Evolutionary conservation across 225 moss, liverwort and hornwort species (phyloP).

Genomic region (Pseudoscleropodium purum): DNA sequence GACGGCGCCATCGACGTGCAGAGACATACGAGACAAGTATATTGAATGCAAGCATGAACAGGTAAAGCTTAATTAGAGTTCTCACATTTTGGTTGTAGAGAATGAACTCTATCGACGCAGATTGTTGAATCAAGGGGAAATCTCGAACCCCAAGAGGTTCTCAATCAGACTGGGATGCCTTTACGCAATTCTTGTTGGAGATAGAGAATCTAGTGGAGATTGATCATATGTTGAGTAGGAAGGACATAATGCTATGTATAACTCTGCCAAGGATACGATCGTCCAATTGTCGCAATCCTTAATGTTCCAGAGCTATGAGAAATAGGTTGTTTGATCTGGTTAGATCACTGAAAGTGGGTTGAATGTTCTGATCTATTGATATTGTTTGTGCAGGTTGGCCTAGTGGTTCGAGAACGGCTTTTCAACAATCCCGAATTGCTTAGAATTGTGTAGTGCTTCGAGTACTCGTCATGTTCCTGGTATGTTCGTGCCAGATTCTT

Average conservation of each 20-base stretch:
- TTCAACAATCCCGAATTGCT: conserved; percentile 18
- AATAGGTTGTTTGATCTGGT: not conserved
- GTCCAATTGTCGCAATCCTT: not conserved
- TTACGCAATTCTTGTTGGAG: not conserved
- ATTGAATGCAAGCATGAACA: conserved; percentile 32
- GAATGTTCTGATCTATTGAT: conserved; percentile 1
- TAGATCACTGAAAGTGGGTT: not conserved
- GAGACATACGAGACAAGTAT: conserved; percentile 19
- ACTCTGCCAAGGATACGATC: not conserved
- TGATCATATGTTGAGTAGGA: not conserved
- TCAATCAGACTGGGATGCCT: not conserved
- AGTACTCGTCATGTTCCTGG: not conserved
- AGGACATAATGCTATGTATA: not conserved
- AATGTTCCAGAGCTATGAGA: not conserved
- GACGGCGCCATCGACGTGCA: not conserved
- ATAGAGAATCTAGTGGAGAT: not conserved
- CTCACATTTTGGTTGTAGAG: not conserved
- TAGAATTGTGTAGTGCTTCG: not conserved
- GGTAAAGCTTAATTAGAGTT: not conserved
- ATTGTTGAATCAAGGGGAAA: not conserved
- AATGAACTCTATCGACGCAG: not conserved
- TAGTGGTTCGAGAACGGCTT: conserved; percentile 21
- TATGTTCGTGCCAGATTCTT: not conserved
- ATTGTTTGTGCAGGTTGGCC: conserved; percentile 20
- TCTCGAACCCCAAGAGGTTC: not conserved